Conservation (phyloP, 164 flowering plant species). For the Echeveria elegans region DNA sequence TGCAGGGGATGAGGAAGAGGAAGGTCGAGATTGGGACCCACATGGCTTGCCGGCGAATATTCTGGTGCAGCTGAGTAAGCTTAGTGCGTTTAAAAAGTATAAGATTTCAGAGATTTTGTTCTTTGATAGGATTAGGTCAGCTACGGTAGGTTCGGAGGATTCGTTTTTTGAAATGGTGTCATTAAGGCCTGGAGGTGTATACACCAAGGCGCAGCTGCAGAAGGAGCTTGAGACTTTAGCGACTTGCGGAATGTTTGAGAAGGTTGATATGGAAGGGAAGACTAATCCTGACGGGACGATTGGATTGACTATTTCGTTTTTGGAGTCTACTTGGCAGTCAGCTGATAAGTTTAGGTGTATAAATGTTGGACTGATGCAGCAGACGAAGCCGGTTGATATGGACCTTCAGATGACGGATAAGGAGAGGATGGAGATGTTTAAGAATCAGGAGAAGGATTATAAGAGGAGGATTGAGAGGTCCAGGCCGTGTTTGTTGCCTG, state of each 20-base stretch:
- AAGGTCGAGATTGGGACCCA: conserved; percentile 56
- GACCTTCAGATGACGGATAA: conserved; percentile 12
- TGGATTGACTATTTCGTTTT: conserved; percentile 46
- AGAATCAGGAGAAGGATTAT: conserved; percentile 78
- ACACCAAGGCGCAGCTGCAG: conserved; percentile 75
- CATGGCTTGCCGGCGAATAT: conserved; percentile 85
- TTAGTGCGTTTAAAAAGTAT: conserved; percentile 76
- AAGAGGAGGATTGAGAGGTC: conserved; percentile 67
- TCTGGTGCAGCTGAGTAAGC: conserved; percentile 57
- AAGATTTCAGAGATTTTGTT: conserved; percentile 69
- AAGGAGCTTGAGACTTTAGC: conserved; percentile 82
- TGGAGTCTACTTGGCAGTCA: conserved; percentile 78
- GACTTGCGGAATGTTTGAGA: conserved; percentile 95
- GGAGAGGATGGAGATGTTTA: conserved; percentile 22
- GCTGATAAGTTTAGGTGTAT: conserved; percentile 73
- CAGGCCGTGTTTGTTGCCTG: conserved; percentile 71
- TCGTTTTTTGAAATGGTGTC: conserved; percentile 95
- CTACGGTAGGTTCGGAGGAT: conserved; percentile 60
- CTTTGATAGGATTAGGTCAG: conserved; percentile 39
- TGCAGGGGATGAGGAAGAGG: conserved; percentile 46
- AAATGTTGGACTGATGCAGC: conserved; percentile 68
- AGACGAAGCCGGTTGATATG: conserved; percentile 13
- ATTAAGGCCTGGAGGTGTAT: conserved; percentile 63
- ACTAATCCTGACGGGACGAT: conserved; percentile 83
- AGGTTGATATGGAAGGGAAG: conserved; percentile 68